Base-by-base conservation (phyloP, 2,329 filamentous ascomycete genomes). In the Paracoccidioides brasiliensis region DNA sequence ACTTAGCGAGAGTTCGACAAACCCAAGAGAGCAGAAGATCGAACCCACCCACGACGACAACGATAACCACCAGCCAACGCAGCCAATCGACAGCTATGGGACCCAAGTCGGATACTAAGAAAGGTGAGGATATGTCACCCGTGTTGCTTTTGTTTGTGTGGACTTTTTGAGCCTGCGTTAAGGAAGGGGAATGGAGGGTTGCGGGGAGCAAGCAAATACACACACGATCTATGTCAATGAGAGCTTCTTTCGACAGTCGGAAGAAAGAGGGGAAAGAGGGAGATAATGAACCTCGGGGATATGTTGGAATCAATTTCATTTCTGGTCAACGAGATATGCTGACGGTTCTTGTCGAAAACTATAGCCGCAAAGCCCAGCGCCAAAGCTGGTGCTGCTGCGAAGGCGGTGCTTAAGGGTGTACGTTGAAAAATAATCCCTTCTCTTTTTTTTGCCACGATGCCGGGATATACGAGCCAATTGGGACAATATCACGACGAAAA, bases 321-420 rank as follows among this genome's bases (percentile, higher is more conserved):
- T 37, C 32, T 22, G n/a, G 6, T 6, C 53, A 49, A 59, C 53
- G 55, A 46, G 62, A 60, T 64, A 69, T 71, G 56, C 66, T 61
- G 50, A 57, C 40, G 45, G 56, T 54, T 52, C 59, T 57, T 58
- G 61, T 48, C 28, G 12, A 51, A 51, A 4, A 38, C 28, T 59
- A 64, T 59, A 72, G 69, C 67, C 68, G 65, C 71, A 68, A 93
- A 93, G 82, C 71, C 78, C 68, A 76, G 74, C 69, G 75, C 75
- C 67, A 85, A 95, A 83, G 93, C 93, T 78, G 86, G 84, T 70
- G 84, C 85, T 73, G 93, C 93, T 74, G 88, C 93, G 70, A 97
- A 98, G 83, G 88, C 93, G 75, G 87, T 90, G 72, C 85, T 97
- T 70, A 89, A 89, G 80, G 91, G 90, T 76, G 89, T 95, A 90